These are phyloP conservation scores for Microascus cirrosus DNA, from an alignment of 2,329 filamentous ascomycete species.

Conservation along the genomic window DNA sequence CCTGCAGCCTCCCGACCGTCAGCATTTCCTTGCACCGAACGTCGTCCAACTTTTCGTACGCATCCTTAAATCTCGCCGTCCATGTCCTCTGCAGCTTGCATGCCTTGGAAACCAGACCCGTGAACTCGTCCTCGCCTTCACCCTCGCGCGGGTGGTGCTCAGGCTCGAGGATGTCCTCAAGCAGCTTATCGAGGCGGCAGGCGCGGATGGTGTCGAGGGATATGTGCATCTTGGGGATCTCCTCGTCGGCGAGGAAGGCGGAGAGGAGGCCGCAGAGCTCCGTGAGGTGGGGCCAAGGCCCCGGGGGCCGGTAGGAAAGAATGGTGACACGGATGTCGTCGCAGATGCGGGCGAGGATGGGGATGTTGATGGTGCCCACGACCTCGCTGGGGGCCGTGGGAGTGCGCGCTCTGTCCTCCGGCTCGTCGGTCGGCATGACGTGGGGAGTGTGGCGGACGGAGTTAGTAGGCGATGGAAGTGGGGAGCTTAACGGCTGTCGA, in stretches of 20 bases:
- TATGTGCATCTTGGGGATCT: neutral
- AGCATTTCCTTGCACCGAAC: conserved; percentile 23
- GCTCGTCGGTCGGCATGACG: neutral
- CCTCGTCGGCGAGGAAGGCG: conserved; percentile 3
- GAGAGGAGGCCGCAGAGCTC: conserved; percentile 2
- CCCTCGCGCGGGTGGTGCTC: conserved; percentile 15
- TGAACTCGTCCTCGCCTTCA: conserved; percentile 14
- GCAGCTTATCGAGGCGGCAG: conserved; percentile 19
- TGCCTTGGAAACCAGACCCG: conserved; percentile 22
- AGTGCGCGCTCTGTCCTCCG: neutral
- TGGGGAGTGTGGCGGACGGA: neutral
- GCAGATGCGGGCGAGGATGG: conserved; percentile 4
- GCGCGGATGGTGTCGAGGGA: conserved; percentile 11
- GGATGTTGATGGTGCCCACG: neutral
- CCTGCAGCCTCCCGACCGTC: conserved; percentile 24
- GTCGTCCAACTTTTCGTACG: conserved; percentile 33
- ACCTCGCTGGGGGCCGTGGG: neutral
- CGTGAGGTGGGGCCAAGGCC: neutral
- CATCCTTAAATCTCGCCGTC: conserved; percentile 29
- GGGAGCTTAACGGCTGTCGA: no score
- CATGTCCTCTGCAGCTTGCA: conserved; percentile 28
- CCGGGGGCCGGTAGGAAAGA: neutral
- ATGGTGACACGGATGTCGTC: conserved; percentile 4
- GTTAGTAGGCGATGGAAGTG: neutral
- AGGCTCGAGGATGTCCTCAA: conserved; percentile 24